Conservation (phyloP, 2,329 filamentous ascomycete genomes). For the Diaporthe caulivora region DNA sequence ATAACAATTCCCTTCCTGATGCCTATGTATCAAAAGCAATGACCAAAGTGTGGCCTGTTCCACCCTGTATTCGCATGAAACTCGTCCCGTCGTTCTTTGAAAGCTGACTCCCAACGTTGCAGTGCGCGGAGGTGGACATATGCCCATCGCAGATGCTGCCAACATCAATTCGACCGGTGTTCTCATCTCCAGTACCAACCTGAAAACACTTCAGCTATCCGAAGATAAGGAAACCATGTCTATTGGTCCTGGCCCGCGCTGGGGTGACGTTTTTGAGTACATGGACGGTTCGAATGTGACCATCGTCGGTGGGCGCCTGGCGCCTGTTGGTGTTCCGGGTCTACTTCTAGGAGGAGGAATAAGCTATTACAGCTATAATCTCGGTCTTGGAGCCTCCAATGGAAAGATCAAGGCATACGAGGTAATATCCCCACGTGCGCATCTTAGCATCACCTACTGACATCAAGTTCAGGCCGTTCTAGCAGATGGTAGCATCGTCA, state of each 20-base stretch:
- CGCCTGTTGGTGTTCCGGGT: constrained; percentile 47
- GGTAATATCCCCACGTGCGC: neutral
- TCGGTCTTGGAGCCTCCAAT: constrained; percentile 2
- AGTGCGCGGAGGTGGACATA: constrained; percentile 49
- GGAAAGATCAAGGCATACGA: constrained; percentile 21
- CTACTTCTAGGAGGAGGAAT: constrained; percentile 50
- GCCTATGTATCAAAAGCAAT: no score
- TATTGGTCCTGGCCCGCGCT: constrained; percentile 49
- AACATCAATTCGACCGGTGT: constrained; percentile 47
- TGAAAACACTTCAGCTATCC: constrained; percentile 49
- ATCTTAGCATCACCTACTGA: neutral
- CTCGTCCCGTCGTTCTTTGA: no score
- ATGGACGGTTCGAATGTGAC: constrained; percentile 44
- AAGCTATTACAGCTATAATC: constrained; percentile 45
- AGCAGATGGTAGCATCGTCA: constrained; percentile 45
- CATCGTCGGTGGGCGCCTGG: constrained; percentile 46
- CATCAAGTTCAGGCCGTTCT: constrained; percentile 40
- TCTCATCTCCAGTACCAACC: constrained; percentile 52
- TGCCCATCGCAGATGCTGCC: constrained; percentile 43
- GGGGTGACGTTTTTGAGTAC: constrained; percentile 48
- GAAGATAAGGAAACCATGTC: constrained; percentile 46
- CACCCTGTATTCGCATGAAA: no score
- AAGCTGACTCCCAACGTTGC: no score
- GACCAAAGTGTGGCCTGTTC: no score
- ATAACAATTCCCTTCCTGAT: no score